phyloP scores from a whole-genome alignment of 1,284 basidiomycete species.

The Sanguinoderma infundibulare region DNA sequence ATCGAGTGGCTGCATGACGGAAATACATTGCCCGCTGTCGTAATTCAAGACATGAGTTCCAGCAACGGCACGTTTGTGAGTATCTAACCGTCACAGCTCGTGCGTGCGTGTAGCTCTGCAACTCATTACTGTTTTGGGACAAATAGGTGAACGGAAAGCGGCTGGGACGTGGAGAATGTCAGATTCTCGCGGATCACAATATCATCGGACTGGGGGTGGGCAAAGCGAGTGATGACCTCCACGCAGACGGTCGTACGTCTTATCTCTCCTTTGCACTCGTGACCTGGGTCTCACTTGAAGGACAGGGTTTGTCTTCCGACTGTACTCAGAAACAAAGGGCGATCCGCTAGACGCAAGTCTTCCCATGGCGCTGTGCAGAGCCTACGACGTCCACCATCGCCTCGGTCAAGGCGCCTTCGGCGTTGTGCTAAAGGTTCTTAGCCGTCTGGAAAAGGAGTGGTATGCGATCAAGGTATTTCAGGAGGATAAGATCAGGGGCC shows the following conservation, averaged over 20 bases:
- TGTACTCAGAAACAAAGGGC: too few species aligned
- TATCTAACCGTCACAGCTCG: slow-evolving; percentile 16
- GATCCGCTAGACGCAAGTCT: too few species aligned
- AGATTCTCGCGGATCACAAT: slow-evolving; percentile 75
- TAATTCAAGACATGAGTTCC: slow-evolving; percentile 66
- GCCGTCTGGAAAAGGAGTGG: slow-evolving; percentile 58
- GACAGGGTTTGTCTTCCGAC: slow-evolving; percentile 54
- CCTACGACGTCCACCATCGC: slow-evolving; percentile 65
- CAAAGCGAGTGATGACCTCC: slow-evolving; percentile 56
- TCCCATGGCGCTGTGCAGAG: slow-evolving; percentile 48
- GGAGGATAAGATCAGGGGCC: slow-evolving; percentile 38
- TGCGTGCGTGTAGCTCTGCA: too few species aligned
- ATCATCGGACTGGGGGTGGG: slow-evolving; percentile 76
- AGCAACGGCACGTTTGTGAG: slow-evolving; percentile 86
- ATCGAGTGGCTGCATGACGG: slow-evolving; percentile 72
- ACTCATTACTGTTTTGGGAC: not conserved
- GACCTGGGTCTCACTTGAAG: too few species aligned
- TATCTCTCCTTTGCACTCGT: not conserved
- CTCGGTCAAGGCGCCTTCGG: slow-evolving; percentile 83
- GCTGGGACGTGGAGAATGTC: slow-evolving; percentile 57
- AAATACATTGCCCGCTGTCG: slow-evolving; percentile 53
- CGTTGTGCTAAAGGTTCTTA: slow-evolving; percentile 71
- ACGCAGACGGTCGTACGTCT: slow-evolving; percentile 40
- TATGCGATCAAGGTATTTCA: slow-evolving; percentile 80
- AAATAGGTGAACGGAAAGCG: slow-evolving; percentile 69